phyloP scores from a whole-genome alignment of 2,329 filamentous ascomycete genomes.

The Coniochaeta sp. region DNA sequence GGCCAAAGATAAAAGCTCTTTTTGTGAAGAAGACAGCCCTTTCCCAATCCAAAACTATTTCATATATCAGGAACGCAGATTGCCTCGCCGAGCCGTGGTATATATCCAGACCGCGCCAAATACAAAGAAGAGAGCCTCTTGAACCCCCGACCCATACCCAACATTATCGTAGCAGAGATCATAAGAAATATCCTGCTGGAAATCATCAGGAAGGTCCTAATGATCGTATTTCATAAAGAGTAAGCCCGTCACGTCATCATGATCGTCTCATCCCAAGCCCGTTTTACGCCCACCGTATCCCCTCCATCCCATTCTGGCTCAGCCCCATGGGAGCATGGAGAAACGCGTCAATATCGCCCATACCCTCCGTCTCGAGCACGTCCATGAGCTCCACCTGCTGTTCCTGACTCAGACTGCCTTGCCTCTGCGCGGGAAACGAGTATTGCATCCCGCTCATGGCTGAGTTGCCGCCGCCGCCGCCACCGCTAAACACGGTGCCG shows the following conservation, averaged over 20 bases:
- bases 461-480: neutral
- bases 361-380: slow-evolving; percentile 63
- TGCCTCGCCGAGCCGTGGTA: neutral
- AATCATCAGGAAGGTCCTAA: neutral
- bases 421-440: slow-evolving; percentile 34
- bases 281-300: slow-evolving; percentile 9
- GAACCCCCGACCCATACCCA: too few relatives aligned
- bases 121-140: neutral
- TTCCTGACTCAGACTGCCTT: slow-evolving; percentile 67
- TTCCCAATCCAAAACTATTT: neutral
- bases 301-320: slow-evolving; percentile 10
- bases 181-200: neutral
- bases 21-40: neutral
- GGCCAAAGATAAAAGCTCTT: neutral
- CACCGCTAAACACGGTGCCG: slow-evolving; percentile 2
- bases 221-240: neutral
- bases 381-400: slow-evolving; percentile 81
- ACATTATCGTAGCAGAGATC: neutral
- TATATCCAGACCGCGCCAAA: neutral
- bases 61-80: slow-evolving; percentile 1
- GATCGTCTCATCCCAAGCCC: neutral
- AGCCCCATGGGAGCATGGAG: slow-evolving; percentile 35
- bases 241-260: neutral
- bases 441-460: slow-evolving; percentile 5
- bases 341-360: slow-evolving; percentile 54